A percentile compares a stretch with the other conserved stretches of the same genome.
These are phyloP conservation scores for Coemansia sp. DNA, from an alignment of 192 early-diverging fungal species.

Conservation along the genomic window DNA sequence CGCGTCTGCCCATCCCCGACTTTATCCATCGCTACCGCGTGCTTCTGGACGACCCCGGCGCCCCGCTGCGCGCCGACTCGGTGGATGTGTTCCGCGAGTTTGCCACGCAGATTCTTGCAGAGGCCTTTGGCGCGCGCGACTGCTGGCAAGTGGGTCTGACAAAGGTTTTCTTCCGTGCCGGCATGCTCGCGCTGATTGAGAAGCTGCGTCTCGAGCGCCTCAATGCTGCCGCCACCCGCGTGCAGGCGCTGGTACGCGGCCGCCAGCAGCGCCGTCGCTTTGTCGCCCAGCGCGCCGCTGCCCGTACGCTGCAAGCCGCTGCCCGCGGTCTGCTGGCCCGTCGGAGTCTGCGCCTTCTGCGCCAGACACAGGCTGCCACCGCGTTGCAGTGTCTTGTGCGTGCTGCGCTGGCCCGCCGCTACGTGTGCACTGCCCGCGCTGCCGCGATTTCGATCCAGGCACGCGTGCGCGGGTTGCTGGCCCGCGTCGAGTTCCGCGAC, in stretches of 20 bases:
- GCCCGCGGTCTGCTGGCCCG: constrained; percentile 64
- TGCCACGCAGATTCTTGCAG: constrained; percentile 60
- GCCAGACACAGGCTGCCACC: constrained; percentile 69
- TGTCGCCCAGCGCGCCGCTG: constrained; percentile 56
- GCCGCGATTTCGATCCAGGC: constrained; percentile 65
- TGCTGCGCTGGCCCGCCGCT: constrained; percentile 58
- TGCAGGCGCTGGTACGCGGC: constrained; percentile 86
- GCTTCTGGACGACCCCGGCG: constrained; percentile 31
- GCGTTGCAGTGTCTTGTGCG: constrained; percentile 76
- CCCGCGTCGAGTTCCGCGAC: constrained; percentile 60
- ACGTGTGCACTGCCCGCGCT: constrained; percentile 40
- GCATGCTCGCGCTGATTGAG: constrained; percentile 74
- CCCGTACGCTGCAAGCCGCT: constrained; percentile 67
- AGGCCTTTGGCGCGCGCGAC: constrained; percentile 74
- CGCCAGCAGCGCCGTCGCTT: constrained; percentile 65
- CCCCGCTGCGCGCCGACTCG: not conserved
- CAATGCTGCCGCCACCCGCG: constrained; percentile 75
- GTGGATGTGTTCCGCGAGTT: constrained; percentile 58
- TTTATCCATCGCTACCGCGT: constrained; percentile 86
- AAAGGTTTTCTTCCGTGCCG: constrained; percentile 99
- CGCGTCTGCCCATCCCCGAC: constrained; percentile 81
- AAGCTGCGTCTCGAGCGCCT: constrained; percentile 84
- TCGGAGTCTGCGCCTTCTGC: constrained; percentile 54
- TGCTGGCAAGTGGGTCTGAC: constrained; percentile 92
- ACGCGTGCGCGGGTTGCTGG: constrained; percentile 62